Conservation (phyloP, 1,284 basidiomycete genomes). For the Cutaneotrichosporon sp. region DNA sequence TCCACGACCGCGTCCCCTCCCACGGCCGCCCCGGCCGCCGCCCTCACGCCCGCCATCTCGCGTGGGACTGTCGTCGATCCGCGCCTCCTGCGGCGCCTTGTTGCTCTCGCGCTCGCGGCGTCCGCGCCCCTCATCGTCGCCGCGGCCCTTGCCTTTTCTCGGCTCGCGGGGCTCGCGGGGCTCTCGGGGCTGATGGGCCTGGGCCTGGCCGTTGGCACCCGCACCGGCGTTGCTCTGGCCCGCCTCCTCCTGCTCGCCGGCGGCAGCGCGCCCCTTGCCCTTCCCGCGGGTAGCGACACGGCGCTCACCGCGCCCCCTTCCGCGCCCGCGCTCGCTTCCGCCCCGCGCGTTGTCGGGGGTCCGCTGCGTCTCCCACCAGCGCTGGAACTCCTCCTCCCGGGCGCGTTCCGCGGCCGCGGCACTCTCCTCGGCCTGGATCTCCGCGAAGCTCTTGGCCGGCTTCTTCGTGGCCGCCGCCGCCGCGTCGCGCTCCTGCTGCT, state of each 20-base stretch:
- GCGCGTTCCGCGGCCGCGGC: conserved; percentile 54
- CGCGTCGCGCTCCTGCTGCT: conserved; percentile 69
- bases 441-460: conserved; percentile 61
- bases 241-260: not conserved
- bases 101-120: not conserved
- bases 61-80: conserved; percentile 8
- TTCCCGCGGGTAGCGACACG: conserved; percentile 5
- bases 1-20: too few relatives aligned
- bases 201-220: not conserved
- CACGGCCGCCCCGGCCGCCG: not conserved
- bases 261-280: not conserved
- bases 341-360: not conserved
- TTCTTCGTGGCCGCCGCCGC: conserved; percentile 56
- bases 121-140: not conserved
- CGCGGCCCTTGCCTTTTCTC: not conserved
- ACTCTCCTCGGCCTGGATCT: conserved; percentile 81
- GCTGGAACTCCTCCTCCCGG: conserved; percentile 73
- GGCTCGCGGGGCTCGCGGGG: too few relatives aligned
- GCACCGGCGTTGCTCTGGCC: too few relatives aligned
- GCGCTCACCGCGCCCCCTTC: not conserved
- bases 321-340: conserved; percentile 1
- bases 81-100: conserved; percentile 4
- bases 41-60: not conserved
- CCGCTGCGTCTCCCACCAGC: conserved; percentile 80
- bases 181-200: not conserved